phyloP scores from a whole-genome alignment of 805 yeast genomes.

The Pichia nakasei region DNA sequence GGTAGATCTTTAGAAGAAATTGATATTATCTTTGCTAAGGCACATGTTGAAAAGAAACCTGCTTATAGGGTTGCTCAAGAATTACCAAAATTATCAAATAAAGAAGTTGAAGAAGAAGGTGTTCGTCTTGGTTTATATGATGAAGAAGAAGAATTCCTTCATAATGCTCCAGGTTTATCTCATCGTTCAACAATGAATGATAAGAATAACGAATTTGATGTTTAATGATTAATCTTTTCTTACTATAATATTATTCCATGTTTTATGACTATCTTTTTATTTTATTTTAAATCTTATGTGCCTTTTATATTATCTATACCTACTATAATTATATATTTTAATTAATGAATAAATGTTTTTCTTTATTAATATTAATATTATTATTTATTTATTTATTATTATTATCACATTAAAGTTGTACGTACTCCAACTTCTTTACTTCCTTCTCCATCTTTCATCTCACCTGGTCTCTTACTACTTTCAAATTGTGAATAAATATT shows the following conservation, averaged over 20 bases:
- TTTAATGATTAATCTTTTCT: not conserved
- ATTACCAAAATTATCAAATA: conserved; percentile 48
- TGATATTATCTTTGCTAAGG: conserved; percentile 61
- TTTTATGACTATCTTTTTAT: not conserved
- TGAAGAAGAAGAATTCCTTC: conserved; percentile 10
- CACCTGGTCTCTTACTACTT: conserved; percentile 59
- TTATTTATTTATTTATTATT: too few species aligned
- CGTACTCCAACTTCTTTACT: conserved; percentile 80
- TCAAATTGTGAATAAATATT: conserved; percentile 65
- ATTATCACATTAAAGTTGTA: conserved; percentile 57
- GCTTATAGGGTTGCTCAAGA: conserved; percentile 57
- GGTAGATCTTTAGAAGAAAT: conserved; percentile 70
- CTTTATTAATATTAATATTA: too few species aligned
- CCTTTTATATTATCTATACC: not conserved
- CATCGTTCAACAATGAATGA: not conserved
- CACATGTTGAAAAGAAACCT: conserved; percentile 44
- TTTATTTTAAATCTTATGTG: not conserved
- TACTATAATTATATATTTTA: not conserved
- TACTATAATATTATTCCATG: not conserved
- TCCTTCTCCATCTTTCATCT: conserved; percentile 79
- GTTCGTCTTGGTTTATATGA: conserved; percentile 42
- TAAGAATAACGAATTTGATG: not conserved
- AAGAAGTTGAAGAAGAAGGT: conserved; percentile 55
- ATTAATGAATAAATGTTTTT: not conserved
- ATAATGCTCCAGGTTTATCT: not conserved